Conservation (phyloP, 495 filamentous ascomycete species). For the Chaetomidium leptoderma region DNA sequence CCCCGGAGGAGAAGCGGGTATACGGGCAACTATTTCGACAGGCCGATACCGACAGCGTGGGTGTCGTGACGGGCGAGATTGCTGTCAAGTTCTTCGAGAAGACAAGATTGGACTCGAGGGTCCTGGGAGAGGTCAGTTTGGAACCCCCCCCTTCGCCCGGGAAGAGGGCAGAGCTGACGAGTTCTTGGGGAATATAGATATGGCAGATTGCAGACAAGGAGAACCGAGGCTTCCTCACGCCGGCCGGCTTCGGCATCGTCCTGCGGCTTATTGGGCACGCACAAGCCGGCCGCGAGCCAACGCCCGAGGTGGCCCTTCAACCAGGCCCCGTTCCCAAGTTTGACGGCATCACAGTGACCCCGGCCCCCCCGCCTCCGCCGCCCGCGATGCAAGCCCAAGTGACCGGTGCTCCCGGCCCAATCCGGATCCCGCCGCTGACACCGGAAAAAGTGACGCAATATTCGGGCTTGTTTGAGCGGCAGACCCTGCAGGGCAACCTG, state of each 20-base stretch:
- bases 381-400: conserved; percentile 61
- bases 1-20: conserved; percentile 83
- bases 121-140: conserved; percentile 81
- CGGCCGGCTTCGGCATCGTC: conserved; percentile 84
- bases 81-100: conserved; percentile 98
- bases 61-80: conserved; percentile 93
- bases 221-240: conserved; percentile 89
- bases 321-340: conserved; percentile 90
- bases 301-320: conserved; percentile 64
- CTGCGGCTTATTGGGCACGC: conserved; percentile 92
- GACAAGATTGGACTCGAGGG: conserved; percentile 75
- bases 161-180: conserved; percentile 10
- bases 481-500: conserved; percentile 65
- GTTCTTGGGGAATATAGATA: conserved; percentile 58
- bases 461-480: conserved; percentile 78
- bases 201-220: conserved; percentile 98
- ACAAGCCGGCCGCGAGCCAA: conserved; percentile 76
- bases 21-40: conserved; percentile 87
- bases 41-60: conserved; percentile 82
- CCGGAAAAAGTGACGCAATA: conserved; percentile 89
- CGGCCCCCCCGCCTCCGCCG: conserved; percentile 38
- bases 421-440: conserved; percentile 84
- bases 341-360: conserved; percentile 60
- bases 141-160: too few relatives aligned
- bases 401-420: conserved; percentile 59